Evolutionary conservation across 352 stramenopile genomes (phyloP).

Genomic region (Saprolegnia diclina): DNA sequence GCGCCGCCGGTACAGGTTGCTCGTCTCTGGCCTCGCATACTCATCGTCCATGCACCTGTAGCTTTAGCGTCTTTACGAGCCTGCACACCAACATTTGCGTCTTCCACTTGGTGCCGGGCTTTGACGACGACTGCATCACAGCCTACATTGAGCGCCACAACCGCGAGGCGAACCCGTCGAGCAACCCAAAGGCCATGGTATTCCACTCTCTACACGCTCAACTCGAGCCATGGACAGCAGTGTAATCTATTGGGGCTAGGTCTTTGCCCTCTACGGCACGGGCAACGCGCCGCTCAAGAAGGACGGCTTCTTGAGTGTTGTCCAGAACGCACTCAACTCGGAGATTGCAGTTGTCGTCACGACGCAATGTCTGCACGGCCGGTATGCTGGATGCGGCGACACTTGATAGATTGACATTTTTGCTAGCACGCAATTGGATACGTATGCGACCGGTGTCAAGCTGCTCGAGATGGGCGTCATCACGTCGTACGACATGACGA

Average conservation of each 20-base stretch:
- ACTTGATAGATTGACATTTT: neutral
- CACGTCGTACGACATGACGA: conserved; percentile 93
- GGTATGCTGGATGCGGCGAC: conserved; percentile 15
- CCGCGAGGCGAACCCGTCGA: conserved; percentile 29
- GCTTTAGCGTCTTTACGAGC: conserved; percentile 84
- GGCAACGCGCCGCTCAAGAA: conserved; percentile 91
- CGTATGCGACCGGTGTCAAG: conserved; percentile 90
- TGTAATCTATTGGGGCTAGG: too few relatives aligned
- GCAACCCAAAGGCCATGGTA: conserved; percentile 42
- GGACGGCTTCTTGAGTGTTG: conserved; percentile 80
- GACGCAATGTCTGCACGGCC: conserved; percentile 92
- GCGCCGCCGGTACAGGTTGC: conserved; percentile 44
- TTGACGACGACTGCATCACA: conserved; percentile 82
- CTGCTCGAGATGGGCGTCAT: conserved; percentile 91
- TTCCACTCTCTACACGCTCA: neutral
- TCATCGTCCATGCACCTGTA: conserved; percentile 3
- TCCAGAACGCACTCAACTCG: conserved; percentile 67
- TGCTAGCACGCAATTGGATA: conserved; percentile 79
- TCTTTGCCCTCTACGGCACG: conserved; percentile 95
- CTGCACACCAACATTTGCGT: conserved; percentile 91
- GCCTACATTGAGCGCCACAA: conserved; percentile 49
- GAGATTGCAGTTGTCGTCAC: conserved; percentile 90
- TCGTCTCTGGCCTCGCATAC: neutral
- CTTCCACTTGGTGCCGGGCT: conserved; percentile 85
- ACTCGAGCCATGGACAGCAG: too few relatives aligned